Evolutionary conservation across 1,284 basidiomycete genomes (phyloP).

Genomic region (Leccinum subrobustum): DNA sequence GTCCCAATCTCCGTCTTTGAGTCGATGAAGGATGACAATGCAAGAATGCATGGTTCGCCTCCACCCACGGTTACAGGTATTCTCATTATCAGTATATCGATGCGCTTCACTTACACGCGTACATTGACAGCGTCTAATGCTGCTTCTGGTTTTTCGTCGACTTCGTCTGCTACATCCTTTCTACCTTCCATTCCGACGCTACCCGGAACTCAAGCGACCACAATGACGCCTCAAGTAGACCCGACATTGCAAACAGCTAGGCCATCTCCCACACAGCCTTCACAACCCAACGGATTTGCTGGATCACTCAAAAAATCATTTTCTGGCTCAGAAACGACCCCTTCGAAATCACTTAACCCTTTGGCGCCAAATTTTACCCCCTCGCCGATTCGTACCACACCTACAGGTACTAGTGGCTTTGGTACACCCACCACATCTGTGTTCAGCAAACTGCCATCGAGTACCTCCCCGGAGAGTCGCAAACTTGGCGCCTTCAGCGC

Average conservation of each 20-base stretch:
- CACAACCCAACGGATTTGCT: constrained; percentile 3
- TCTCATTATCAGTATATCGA: not conserved
- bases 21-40: constrained; percentile 23
- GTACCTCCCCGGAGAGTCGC: not conserved
- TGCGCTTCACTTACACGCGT: not conserved
- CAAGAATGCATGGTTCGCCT: constrained; percentile 3
- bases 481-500: not conserved
- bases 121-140: not conserved
- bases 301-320: constrained; percentile 1
- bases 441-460: not conserved
- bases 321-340: constrained; percentile 6
- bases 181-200: constrained; percentile 1
- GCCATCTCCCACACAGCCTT: not conserved
- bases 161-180: constrained; percentile 18
- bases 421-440: not conserved
- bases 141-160: constrained; percentile 18
- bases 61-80: constrained; percentile 16
- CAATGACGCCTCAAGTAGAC: constrained; percentile 1
- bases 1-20: constrained; percentile 13
- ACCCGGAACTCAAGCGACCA: not conserved
- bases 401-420: not conserved
- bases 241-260: not conserved
- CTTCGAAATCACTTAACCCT: constrained; percentile 25
- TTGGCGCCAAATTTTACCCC: constrained; percentile 31
- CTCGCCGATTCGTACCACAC: not conserved